phyloP scores from a whole-genome alignment of 106 monocot species.

The Dendrobium chrysotoxum region DNA sequence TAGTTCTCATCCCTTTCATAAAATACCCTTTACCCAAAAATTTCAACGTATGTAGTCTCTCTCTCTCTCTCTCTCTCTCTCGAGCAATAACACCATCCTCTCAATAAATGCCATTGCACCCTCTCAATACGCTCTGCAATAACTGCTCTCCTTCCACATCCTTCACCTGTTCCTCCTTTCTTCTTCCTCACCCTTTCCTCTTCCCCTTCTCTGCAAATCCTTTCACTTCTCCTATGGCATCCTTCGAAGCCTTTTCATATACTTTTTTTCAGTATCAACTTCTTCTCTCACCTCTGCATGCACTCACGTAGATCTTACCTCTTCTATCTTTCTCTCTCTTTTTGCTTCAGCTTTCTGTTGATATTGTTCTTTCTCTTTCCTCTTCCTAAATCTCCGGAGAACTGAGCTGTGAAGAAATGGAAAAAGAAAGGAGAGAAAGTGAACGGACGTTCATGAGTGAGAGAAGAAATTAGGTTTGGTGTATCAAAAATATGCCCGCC shows the following conservation, averaged over 20 bases:
- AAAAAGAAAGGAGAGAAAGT: background rate
- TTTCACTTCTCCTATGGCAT: conserved; percentile 12
- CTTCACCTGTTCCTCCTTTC: conserved; percentile 33
- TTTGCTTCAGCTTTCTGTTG: background rate
- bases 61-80: background rate
- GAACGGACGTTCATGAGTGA: conserved; percentile 8
- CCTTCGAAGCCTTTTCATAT: background rate
- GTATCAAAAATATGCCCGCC: conserved; percentile 33
- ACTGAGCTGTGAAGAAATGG: background rate
- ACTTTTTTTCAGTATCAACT: conserved; percentile 5
- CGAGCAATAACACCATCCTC: conserved; percentile 14
- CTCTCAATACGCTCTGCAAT: conserved; percentile 75
- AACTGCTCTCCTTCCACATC: conserved; percentile 45
- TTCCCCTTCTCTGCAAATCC: background rate
- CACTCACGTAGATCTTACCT: conserved; percentile 17
- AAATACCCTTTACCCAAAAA: background rate
- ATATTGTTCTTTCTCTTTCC: background rate
- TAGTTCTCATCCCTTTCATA: background rate
- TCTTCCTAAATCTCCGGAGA: background rate
- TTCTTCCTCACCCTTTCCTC: conserved; percentile 9
- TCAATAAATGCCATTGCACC: conserved; percentile 96
- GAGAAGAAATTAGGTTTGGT: conserved; percentile 12
- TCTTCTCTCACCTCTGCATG: conserved; percentile 6
- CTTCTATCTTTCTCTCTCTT: background rate
- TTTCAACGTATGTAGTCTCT: background rate